A percentile compares a stretch with the other conserved stretches of the same genome.
Evolutionary conservation across 495 filamentous ascomycete species (phyloP).

Genomic region (Schizothecium vesticola): DNA sequence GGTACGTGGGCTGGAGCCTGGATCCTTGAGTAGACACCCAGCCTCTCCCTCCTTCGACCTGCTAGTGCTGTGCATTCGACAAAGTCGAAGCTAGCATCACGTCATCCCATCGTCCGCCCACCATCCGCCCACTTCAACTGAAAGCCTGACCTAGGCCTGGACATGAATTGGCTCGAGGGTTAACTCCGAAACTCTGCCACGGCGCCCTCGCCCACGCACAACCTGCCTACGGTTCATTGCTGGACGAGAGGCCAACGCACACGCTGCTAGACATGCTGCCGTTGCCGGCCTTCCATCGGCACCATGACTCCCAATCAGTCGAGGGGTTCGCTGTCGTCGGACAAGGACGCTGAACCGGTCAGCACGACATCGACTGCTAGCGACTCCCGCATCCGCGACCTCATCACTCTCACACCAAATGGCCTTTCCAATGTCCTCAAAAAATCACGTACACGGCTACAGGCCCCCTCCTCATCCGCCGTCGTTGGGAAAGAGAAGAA

Average conservation of each 20-base stretch:
- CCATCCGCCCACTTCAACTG: background rate
- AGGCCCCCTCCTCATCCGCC: background rate
- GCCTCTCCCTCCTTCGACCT: no score
- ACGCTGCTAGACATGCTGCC: background rate
- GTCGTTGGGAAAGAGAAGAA: background rate
- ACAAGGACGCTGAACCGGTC: background rate
- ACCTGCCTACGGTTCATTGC: background rate
- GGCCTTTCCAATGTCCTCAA: background rate
- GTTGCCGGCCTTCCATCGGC: background rate
- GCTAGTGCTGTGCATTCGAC: background rate
- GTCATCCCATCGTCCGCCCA: background rate
- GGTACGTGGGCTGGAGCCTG: no score
- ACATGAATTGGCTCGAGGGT: no score
- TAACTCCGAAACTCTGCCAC: background rate
- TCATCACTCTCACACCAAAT: background rate
- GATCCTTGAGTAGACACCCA: no score
- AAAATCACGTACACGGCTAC: background rate
- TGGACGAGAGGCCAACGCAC: background rate
- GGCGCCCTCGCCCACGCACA: background rate
- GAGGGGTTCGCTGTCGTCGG: background rate
- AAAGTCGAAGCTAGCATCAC: background rate
- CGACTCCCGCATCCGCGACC: background rate
- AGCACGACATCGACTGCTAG: background rate
- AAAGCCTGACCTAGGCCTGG: no score
- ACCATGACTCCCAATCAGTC: background rate